Conservation (phyloP, 2,329 filamentous ascomycete species). For the Diaporthe amygdali region DNA sequence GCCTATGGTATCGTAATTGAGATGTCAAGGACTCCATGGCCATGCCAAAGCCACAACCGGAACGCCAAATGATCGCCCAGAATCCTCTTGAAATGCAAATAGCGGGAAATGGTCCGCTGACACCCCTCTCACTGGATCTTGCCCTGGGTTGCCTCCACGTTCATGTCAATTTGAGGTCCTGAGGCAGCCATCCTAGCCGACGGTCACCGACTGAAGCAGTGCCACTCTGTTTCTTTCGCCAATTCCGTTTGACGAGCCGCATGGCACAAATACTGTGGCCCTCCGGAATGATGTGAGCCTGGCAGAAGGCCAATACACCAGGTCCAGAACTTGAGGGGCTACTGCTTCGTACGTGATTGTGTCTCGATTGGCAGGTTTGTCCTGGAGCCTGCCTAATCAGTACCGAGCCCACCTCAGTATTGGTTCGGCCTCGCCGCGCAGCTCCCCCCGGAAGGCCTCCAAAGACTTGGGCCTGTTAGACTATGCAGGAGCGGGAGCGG, state of each 20-base stretch:
- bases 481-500: no score
- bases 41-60: neutral
- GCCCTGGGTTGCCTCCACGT: neutral
- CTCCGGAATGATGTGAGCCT: neutral
- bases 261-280: no score
- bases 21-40: neutral
- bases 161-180: neutral
- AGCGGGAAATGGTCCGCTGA: neutral
- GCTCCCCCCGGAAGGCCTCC: neutral
- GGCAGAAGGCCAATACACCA: neutral
- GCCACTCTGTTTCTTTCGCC: neutral
- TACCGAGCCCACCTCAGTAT: neutral
- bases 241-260: neutral
- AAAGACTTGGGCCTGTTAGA: neutral
- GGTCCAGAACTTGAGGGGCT: neutral
- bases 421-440: neutral
- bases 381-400: neutral
- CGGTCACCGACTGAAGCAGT: neutral
- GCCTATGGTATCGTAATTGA: slow-evolving; percentile 8
- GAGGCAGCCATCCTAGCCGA: neutral
- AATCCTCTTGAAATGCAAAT: neutral
- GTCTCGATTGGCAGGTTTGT: neutral
- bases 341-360: neutral
- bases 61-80: neutral
- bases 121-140: no score